These are phyloP conservation scores for Coniophora puteana DNA, from an alignment of 1,284 basidiomycete species.

Conservation along the genomic window DNA sequence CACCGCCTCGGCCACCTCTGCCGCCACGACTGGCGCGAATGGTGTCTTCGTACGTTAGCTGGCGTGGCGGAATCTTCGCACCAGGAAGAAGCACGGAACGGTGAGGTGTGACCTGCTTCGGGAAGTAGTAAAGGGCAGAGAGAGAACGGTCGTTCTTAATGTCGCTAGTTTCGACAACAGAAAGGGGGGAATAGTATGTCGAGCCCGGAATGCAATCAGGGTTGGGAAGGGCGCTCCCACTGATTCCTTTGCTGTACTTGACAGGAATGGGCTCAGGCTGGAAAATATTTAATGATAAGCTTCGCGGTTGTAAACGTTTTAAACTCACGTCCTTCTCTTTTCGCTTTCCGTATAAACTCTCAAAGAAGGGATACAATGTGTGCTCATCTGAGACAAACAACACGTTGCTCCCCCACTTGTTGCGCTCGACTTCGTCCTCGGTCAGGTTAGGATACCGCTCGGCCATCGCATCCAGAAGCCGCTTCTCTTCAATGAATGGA, in stretches of 20 bases:
- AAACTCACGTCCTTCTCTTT: conserved; percentile 72
- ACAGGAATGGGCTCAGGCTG: conserved; percentile 71
- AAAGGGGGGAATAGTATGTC: conserved; percentile 79
- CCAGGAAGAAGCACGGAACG: conserved; percentile 82
- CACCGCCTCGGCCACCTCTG: conserved; percentile 40
- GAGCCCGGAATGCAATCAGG: conserved; percentile 90
- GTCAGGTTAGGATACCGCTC: conserved; percentile 69
- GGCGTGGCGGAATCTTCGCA: conserved; percentile 54
- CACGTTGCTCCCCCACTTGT: conserved; percentile 82
- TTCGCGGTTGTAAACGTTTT: conserved; percentile 3
- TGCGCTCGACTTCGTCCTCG: conserved; percentile 82
- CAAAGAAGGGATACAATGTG: conserved; percentile 82
- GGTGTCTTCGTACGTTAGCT: conserved; percentile 73
- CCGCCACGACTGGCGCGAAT: conserved; percentile 46
- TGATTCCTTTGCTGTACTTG: conserved; percentile 73
- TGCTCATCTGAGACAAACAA: conserved; percentile 88
- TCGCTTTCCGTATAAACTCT: conserved; percentile 87
- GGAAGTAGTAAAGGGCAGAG: conserved; percentile 88
- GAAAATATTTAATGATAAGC: conserved; percentile 10
- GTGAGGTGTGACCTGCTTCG: conserved; percentile 83
- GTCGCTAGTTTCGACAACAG: conserved; percentile 61
- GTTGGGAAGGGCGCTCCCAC: conserved; percentile 79
- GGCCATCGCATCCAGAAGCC: conserved; percentile 82
- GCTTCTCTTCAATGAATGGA: conserved; percentile 91
- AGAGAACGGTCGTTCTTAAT: conserved; percentile 86